Percentiles rank a stretch among this genome's conserved stretches.
phyloP scores from a whole-genome alignment of 2,329 filamentous ascomycete genomes.

The Penicillium occitanis region DNA sequence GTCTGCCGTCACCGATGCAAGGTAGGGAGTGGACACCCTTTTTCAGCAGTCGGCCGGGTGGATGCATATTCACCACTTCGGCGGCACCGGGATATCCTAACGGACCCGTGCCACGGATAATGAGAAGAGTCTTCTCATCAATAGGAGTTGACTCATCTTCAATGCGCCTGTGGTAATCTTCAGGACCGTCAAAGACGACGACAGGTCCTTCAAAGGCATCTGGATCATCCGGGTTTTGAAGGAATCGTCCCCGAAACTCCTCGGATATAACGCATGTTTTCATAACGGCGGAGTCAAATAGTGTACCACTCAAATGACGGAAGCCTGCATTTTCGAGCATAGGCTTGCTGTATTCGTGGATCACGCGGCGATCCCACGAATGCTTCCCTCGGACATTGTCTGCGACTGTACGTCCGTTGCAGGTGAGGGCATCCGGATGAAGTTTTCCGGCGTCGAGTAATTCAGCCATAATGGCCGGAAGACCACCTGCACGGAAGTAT shows the following conservation, averaged over 20 bases:
- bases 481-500: conserved; percentile 55
- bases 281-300: conserved; percentile 56
- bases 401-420: conserved; percentile 48
- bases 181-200: conserved; percentile 53
- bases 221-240: conserved; percentile 48
- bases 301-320: conserved; percentile 49
- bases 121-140: conserved; percentile 46
- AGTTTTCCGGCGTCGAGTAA: conserved; percentile 52
- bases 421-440: conserved; percentile 46
- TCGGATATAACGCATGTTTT: conserved; percentile 54
- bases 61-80: conserved; percentile 56
- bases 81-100: conserved; percentile 53
- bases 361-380: conserved; percentile 53
- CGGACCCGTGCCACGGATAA: conserved; percentile 53
- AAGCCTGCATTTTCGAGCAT: conserved; percentile 55
- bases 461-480: conserved; percentile 56
- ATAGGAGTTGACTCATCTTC: conserved; percentile 43
- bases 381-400: conserved; percentile 48
- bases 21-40: conserved; percentile 50
- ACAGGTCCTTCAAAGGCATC: conserved; percentile 52
- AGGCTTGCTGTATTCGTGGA: conserved; percentile 48
- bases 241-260: conserved; percentile 47
- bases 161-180: conserved; percentile 49
- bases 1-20: conserved; percentile 56
- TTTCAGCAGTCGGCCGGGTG: conserved; percentile 47